Percentiles rank a stretch among this genome's conserved stretches.
Conservation (phyloP, 2,329 filamentous ascomycete species). For the Aureobasidium sp. region DNA sequence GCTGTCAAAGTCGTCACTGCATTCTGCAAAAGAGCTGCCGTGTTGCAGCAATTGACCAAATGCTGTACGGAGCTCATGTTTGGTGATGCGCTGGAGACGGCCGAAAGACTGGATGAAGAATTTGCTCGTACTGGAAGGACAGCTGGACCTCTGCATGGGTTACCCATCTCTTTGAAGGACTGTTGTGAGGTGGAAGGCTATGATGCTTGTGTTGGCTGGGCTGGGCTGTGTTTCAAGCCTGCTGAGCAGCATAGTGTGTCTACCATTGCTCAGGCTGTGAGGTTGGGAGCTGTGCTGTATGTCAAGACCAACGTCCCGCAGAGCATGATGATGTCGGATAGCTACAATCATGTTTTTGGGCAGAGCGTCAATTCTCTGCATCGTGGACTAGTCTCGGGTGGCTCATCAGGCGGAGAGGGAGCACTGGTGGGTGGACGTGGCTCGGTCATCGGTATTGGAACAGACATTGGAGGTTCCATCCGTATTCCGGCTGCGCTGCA, state of each 20-base stretch:
- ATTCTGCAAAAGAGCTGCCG: conserved; percentile 34
- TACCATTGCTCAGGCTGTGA: conserved; percentile 26
- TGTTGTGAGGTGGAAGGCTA: conserved; percentile 30
- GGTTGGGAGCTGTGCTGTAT: conserved; percentile 43
- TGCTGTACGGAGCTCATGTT: conserved; percentile 34
- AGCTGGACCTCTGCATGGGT: conserved; percentile 40
- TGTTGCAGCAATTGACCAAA: conserved; percentile 27
- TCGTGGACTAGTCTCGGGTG: conserved; percentile 44
- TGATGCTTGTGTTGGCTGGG: conserved; percentile 33
- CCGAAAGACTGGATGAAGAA: conserved; percentile 22
- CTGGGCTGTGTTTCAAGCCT: neutral
- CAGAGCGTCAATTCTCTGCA: conserved; percentile 51
- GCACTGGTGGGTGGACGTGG: conserved; percentile 48
- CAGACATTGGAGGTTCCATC: conserved; percentile 48
- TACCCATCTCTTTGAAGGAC: conserved; percentile 54
- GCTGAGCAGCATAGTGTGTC: conserved; percentile 35
- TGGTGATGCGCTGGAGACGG: conserved; percentile 33
- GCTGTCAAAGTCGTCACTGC: conserved; percentile 27
- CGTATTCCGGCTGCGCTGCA: conserved; percentile 43
- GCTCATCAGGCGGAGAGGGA: conserved; percentile 52
- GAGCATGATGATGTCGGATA: conserved; percentile 49
- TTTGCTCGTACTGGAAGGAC: conserved; percentile 19
- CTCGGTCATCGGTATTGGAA: conserved; percentile 48
- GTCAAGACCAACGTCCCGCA: conserved; percentile 50
- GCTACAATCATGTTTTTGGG: conserved; percentile 45